These are phyloP conservation scores for Ottelia alismoides DNA, from an alignment of 106 monocot genomes.

Conservation along the genomic window DNA sequence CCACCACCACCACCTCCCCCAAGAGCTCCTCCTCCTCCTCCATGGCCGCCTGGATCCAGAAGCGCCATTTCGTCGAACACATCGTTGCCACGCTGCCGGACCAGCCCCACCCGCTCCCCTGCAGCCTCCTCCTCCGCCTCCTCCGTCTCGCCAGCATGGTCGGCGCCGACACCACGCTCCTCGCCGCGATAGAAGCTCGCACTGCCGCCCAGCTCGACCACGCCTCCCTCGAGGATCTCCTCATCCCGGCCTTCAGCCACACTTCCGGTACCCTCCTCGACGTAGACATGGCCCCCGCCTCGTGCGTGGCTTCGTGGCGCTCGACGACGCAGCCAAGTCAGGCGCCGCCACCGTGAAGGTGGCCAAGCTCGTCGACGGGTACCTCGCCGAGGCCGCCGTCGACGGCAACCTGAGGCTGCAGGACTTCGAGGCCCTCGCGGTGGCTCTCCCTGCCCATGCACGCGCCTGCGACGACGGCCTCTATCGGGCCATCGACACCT, in stretches of 20 bases:
- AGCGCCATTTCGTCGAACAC: too few species aligned
- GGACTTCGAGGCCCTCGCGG: conserved; percentile 51
- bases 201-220: conserved; percentile 39
- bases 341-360: conserved; percentile 40
- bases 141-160: conserved; percentile 47
- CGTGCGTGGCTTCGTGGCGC: conserved; percentile 20
- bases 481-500: too few species aligned
- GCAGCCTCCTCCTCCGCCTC: conserved; percentile 41
- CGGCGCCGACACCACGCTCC: conserved; percentile 20
- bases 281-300: conserved; percentile 38
- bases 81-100: too few species aligned
- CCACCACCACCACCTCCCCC: too few species aligned
- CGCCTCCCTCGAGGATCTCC: conserved; percentile 42
- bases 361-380: conserved; percentile 52
- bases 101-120: conserved; percentile 30
- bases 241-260: conserved; percentile 75
- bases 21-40: too few species aligned
- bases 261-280: conserved; percentile 54
- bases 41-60: too few species aligned
- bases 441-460: too few species aligned
- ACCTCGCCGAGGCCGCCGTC: conserved; percentile 53
- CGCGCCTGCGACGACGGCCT: too few species aligned
- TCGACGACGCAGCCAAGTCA: conserved; percentile 16
- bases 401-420: conserved; percentile 30
- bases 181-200: conserved; percentile 39